phyloP scores from a whole-genome alignment of 371 early-diverging fungal species.

The Lichtheimia corymbifera region DNA sequence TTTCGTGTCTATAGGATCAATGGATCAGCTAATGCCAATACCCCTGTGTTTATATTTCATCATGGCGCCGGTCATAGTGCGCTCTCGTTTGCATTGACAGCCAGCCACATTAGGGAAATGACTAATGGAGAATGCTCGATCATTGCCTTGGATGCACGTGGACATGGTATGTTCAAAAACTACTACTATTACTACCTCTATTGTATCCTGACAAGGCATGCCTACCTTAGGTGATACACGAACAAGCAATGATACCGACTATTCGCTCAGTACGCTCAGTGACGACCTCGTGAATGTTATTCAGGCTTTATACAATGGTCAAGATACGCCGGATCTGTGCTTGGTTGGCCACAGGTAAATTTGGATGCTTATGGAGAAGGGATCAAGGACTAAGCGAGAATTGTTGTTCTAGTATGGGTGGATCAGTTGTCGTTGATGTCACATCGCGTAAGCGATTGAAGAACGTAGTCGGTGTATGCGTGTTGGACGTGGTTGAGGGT shows the following conservation, averaged over 20 bases:
- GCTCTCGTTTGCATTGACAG: constrained; percentile 74
- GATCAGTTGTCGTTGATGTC: constrained; percentile 81
- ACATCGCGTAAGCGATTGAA: constrained; percentile 54
- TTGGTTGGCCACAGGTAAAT: constrained; percentile 81
- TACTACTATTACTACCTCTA: background rate
- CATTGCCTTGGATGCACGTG: constrained; percentile 77
- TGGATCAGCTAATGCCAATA: constrained; percentile 18
- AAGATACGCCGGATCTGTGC: constrained; percentile 56
- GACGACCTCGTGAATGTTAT: constrained; percentile 62
- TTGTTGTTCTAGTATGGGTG: constrained; percentile 78
- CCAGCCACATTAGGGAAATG: constrained; percentile 47
- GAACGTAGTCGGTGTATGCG: constrained; percentile 71
- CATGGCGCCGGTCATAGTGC: constrained; percentile 91
- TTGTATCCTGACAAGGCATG: background rate
- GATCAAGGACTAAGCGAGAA: constrained; percentile 6
- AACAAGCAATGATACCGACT: constrained; percentile 54
- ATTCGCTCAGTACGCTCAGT: constrained; percentile 58
- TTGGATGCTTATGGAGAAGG: background rate
- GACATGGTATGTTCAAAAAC: constrained; percentile 65
- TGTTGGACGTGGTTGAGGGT: constrained; percentile 94
- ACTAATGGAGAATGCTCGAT: constrained; percentile 52
- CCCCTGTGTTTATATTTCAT: constrained; percentile 81
- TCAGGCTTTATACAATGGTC: constrained; percentile 22
- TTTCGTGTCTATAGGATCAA: constrained; percentile 37
- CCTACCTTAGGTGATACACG: constrained; percentile 48